These are phyloP conservation scores for Adansonia madagascariensis DNA, from an alignment of 441 rosid species.

Conservation along the genomic window DNA sequence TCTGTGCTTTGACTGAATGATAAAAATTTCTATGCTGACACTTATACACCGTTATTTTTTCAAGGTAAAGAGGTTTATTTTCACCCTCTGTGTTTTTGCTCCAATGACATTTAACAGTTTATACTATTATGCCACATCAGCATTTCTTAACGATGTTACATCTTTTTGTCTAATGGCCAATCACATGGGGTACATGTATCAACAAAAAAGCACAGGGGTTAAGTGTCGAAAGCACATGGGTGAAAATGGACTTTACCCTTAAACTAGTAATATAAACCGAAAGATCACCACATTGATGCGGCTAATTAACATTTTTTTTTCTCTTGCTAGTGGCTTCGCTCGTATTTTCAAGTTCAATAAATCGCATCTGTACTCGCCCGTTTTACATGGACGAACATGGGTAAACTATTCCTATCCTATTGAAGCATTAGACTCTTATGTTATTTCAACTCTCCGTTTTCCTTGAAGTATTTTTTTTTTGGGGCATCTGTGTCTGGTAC, in stretches of 20 bases:
- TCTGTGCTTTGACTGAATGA: too few species aligned
- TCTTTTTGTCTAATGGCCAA: too few species aligned
- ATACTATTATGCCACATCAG: too few species aligned
- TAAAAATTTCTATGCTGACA: too few species aligned
- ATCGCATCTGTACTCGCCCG: slow-evolving; percentile 55
- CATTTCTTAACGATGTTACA: too few species aligned
- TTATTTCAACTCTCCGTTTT: neutral
- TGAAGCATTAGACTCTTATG: neutral
- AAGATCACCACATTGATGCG: neutral
- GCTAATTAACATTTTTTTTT: slow-evolving; percentile 4
- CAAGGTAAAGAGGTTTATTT: too few species aligned
- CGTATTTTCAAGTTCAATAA: slow-evolving; percentile 78
- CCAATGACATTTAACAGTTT: too few species aligned
- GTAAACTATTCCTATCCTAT: slow-evolving; percentile 48
- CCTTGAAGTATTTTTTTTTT: neutral
- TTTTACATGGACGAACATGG: slow-evolving; percentile 77
- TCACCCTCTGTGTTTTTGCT: too few species aligned
- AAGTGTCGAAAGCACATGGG: neutral
- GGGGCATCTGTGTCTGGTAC: neutral
- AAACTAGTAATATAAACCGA: neutral
- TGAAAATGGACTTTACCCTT: too few species aligned
- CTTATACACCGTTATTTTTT: too few species aligned
- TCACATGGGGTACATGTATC: too few species aligned
- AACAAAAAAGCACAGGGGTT: too few species aligned
- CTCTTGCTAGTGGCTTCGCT: slow-evolving; percentile 69